These are phyloP conservation scores for Colletotrichum nymphaeae DNA, from an alignment of 2,329 filamentous ascomycete species.

Conservation along the genomic window DNA sequence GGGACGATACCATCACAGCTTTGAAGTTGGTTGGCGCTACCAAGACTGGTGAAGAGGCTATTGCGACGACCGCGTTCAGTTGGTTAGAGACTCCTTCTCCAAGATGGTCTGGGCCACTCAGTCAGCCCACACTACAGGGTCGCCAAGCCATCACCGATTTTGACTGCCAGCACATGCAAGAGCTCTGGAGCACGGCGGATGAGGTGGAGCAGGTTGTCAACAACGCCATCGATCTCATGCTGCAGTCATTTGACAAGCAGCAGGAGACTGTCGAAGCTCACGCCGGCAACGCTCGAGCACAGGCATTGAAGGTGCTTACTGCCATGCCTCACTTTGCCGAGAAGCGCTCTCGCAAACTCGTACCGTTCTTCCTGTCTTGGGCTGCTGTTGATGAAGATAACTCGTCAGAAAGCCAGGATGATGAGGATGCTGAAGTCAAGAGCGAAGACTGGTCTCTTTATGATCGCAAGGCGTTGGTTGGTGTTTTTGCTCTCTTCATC, in stretches of 20 bases:
- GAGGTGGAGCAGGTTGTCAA: slow-evolving; percentile 64
- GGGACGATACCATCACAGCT: slow-evolving; percentile 84
- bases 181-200: slow-evolving; percentile 64
- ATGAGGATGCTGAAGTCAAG: slow-evolving; percentile 54
- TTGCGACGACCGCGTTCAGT: slow-evolving; percentile 78
- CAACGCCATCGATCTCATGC: slow-evolving; percentile 68
- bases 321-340: slow-evolving; percentile 83
- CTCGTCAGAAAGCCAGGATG: slow-evolving; percentile 50
- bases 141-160: slow-evolving; percentile 73
- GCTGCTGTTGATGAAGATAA: slow-evolving; percentile 63
- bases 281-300: slow-evolving; percentile 72
- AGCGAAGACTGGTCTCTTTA: slow-evolving; percentile 73
- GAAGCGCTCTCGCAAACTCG: slow-evolving; percentile 84
- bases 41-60: slow-evolving; percentile 76
- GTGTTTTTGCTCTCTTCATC: slow-evolving; percentile 83
- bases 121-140: slow-evolving; percentile 44
- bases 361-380: slow-evolving; percentile 89
- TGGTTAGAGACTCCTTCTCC: slow-evolving; percentile 77
- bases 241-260: slow-evolving; percentile 71
- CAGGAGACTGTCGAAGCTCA: slow-evolving; percentile 66
- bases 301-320: slow-evolving; percentile 83
- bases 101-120: slow-evolving; percentile 60
- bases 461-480: slow-evolving; percentile 86
- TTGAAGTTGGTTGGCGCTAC: slow-evolving; percentile 80
- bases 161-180: slow-evolving; percentile 81